These are phyloP conservation scores for Leishmania tropica DNA, from an alignment of 208 protist species.

Conservation along the genomic window DNA sequence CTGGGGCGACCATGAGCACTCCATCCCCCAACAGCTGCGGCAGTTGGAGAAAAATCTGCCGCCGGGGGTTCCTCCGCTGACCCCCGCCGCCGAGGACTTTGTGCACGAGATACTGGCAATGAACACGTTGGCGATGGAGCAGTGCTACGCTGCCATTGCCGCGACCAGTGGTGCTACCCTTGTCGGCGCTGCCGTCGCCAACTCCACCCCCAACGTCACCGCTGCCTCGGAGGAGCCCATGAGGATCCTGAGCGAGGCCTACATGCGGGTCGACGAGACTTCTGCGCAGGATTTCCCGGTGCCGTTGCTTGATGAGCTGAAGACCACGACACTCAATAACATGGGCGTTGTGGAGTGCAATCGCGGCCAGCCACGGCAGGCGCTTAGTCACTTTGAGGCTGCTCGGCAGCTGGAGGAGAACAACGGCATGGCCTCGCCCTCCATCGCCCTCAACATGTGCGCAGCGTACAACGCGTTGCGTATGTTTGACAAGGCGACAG, in stretches of 20 bases:
- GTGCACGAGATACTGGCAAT: constrained; percentile 78
- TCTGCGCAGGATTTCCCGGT: constrained; percentile 25
- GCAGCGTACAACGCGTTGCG: constrained; percentile 84
- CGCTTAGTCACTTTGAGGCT: constrained; percentile 84
- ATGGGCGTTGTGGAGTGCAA: constrained; percentile 89
- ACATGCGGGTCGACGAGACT: constrained; percentile 44
- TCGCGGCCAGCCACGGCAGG: constrained; percentile 76
- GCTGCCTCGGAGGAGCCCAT: constrained; percentile 50
- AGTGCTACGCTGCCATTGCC: constrained; percentile 42
- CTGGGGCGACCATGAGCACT: neutral
- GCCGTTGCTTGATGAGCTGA: constrained; percentile 67
- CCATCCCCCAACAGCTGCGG: neutral
- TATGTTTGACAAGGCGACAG: constrained; percentile 87
- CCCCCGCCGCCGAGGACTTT: constrained; percentile 48
- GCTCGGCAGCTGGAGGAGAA: constrained; percentile 81
- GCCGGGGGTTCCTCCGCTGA: constrained; percentile 18
- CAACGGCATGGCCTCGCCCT: constrained; percentile 73
- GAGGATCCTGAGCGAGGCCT: constrained; percentile 58
- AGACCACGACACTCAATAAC: constrained; percentile 86
- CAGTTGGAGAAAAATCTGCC: neutral
- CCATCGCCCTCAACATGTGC: constrained; percentile 84
- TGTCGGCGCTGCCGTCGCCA: neutral
- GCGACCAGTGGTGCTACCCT: neutral
- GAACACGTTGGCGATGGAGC: constrained; percentile 87
- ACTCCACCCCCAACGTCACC: neutral